phyloP scores from a whole-genome alignment of 2,329 filamentous ascomycete genomes.

The Botrytis medusae region DNA sequence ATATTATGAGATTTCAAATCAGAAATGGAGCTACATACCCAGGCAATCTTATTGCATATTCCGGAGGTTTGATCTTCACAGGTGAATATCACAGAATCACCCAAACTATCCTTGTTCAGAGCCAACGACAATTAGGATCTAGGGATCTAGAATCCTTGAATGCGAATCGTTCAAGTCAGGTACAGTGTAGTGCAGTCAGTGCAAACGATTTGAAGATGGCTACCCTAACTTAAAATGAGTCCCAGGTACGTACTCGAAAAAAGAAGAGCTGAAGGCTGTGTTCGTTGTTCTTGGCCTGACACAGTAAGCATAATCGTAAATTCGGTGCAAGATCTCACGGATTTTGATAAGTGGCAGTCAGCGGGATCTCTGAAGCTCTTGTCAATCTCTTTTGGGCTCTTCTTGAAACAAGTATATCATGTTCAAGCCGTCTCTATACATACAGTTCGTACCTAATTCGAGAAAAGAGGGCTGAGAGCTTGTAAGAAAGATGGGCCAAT shows the following conservation, averaged over 20 bases:
- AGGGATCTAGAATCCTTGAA: slow-evolving; percentile 21
- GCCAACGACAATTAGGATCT: slow-evolving; percentile 19
- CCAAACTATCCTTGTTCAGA: slow-evolving; percentile 13
- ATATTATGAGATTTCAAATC: neutral
- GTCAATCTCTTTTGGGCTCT: neutral
- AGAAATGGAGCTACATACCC: neutral
- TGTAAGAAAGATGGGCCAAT: neutral
- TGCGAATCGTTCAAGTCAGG: slow-evolving; percentile 21
- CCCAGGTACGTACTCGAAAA: too few species aligned
- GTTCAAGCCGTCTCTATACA: neutral
- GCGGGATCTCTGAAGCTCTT: neutral
- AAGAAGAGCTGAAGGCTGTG: slow-evolving; percentile 20
- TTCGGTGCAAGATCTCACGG: slow-evolving; percentile 13
- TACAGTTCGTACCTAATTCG: neutral
- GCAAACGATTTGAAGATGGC: neutral
- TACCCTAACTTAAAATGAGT: slow-evolving; percentile 6
- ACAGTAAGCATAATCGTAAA: slow-evolving; percentile 19
- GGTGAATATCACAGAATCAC: neutral
- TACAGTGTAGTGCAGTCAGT: slow-evolving; percentile 14
- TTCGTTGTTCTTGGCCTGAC: slow-evolving; percentile 16
- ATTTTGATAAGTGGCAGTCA: slow-evolving; percentile 5
- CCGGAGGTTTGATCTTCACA: neutral
- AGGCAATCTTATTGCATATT: neutral
- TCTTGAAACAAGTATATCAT: slow-evolving; percentile 4
- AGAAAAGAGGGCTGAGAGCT: neutral